Conservation (phyloP, 2,329 filamentous ascomycete genomes). For the Coccinonectria pachysandricola region DNA sequence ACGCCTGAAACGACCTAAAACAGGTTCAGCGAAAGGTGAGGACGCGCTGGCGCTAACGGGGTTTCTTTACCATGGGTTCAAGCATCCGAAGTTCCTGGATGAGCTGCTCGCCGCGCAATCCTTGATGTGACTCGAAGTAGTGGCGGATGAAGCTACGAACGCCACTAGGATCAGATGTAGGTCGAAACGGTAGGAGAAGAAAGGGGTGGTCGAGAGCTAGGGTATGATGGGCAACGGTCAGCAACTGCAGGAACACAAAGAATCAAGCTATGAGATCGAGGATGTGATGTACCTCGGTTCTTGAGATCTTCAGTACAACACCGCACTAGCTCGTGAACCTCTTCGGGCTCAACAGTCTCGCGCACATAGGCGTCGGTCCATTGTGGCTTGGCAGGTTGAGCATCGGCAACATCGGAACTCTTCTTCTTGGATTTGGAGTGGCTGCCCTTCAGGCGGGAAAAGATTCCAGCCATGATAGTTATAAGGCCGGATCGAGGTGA, state of each 20-base stretch:
- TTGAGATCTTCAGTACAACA: constrained; percentile 88
- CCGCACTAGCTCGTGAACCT: constrained; percentile 78
- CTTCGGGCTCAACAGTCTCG: constrained; percentile 73
- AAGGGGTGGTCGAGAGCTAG: constrained; percentile 83
- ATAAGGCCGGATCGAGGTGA: constrained; percentile 3
- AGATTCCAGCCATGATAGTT: constrained; percentile 45
- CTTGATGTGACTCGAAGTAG: constrained; percentile 67
- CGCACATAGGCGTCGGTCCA: constrained; percentile 87
- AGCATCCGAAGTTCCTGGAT: constrained; percentile 82
- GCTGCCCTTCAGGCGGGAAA: constrained; percentile 63
- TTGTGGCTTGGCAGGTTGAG: constrained; percentile 56
- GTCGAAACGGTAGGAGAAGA: constrained; percentile 85
- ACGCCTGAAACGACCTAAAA: constrained; percentile 80
- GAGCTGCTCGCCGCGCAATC: constrained; percentile 58
- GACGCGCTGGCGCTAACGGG: no score
- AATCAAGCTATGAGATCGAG: neutral
- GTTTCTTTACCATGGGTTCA: constrained; percentile 88
- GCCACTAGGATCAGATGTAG: constrained; percentile 81
- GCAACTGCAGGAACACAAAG: no score
- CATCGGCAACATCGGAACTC: constrained; percentile 40
- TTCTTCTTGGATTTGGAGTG: constrained; percentile 62
- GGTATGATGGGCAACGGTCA: no score
- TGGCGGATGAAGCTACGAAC: constrained; percentile 87
- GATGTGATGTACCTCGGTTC: constrained; percentile 62
- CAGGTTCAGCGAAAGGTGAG: no score